phyloP scores from a whole-genome alignment of 768 basidiomycete species.

The Cubamyces sp. region DNA sequence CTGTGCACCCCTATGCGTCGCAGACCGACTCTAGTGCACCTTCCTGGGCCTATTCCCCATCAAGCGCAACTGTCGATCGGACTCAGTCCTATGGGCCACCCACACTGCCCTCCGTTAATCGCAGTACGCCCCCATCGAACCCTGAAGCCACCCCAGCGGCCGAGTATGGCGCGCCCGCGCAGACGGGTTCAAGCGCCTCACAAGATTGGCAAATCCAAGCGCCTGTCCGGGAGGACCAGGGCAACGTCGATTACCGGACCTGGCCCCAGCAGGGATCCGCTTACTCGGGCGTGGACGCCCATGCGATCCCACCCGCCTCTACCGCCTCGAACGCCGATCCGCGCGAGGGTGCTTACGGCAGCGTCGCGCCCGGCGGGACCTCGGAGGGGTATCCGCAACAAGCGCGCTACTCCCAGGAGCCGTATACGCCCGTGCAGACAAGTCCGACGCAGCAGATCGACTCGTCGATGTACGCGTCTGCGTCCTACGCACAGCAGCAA shows the following conservation, averaged over 20 bases:
- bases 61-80: slow-evolving; percentile 38
- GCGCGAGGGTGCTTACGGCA: slow-evolving; percentile 28
- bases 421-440: slow-evolving; percentile 25
- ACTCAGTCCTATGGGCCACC: slow-evolving; percentile 46
- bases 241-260: slow-evolving; percentile 28
- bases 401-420: slow-evolving; percentile 27
- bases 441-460: slow-evolving; percentile 37
- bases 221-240: slow-evolving; percentile 27
- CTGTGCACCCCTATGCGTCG: slow-evolving; percentile 43
- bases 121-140: slow-evolving; percentile 35
- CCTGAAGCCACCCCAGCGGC: slow-evolving; percentile 18
- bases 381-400: slow-evolving; percentile 25
- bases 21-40: slow-evolving; percentile 47
- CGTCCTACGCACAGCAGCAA: slow-evolving; percentile 41
- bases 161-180: slow-evolving; percentile 27
- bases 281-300: slow-evolving; percentile 28
- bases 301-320: slow-evolving; percentile 21
- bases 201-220: slow-evolving; percentile 31
- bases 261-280: slow-evolving; percentile 30
- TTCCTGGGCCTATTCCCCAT: slow-evolving; percentile 57
- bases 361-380: slow-evolving; percentile 19
- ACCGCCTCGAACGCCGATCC: slow-evolving; percentile 20
- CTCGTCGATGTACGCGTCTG: slow-evolving; percentile 37
- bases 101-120: slow-evolving; percentile 56
- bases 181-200: slow-evolving; percentile 21